Conservation (phyloP, 164 flowering plant genomes). For the Berberis vulgaris region DNA sequence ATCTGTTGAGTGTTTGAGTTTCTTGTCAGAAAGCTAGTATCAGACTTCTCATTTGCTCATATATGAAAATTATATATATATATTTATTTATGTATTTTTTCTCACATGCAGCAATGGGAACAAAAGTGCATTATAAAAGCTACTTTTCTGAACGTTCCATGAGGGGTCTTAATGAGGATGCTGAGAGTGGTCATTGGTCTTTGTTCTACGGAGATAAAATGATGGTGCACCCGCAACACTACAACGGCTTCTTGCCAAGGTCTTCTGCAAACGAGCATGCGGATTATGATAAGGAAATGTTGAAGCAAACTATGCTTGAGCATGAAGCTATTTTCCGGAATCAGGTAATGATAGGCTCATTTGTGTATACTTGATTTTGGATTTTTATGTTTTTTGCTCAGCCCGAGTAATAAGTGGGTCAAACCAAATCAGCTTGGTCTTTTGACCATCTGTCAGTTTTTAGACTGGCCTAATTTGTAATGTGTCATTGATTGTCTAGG, state of each 20-base stretch:
- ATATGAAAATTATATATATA: too few species aligned
- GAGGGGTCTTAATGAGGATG: slow-evolving; percentile 76
- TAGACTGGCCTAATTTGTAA: neutral
- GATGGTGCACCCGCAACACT: slow-evolving; percentile 46
- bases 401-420: neutral
- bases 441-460: neutral
- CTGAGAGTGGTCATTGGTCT: slow-evolving; percentile 62
- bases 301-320: slow-evolving; percentile 77
- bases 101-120: slow-evolving; percentile 73
- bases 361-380: neutral
- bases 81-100: neutral
- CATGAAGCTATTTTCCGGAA: slow-evolving; percentile 75
- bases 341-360: slow-evolving; percentile 47
- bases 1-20: too few species aligned
- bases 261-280: slow-evolving; percentile 31
- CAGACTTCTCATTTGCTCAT: too few species aligned
- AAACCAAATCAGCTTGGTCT: neutral
- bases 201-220: slow-evolving; percentile 44
- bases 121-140: slow-evolving; percentile 65
- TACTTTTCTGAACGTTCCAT: slow-evolving; percentile 57
- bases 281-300: slow-evolving; percentile 49
- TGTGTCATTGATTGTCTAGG: slow-evolving; percentile 30
- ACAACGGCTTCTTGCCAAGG: slow-evolving; percentile 36
- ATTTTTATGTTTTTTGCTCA: too few species aligned
- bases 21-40: too few species aligned